Conservation (phyloP, 2,329 filamentous ascomycete genomes). For the Neoascochyta sp. region DNA sequence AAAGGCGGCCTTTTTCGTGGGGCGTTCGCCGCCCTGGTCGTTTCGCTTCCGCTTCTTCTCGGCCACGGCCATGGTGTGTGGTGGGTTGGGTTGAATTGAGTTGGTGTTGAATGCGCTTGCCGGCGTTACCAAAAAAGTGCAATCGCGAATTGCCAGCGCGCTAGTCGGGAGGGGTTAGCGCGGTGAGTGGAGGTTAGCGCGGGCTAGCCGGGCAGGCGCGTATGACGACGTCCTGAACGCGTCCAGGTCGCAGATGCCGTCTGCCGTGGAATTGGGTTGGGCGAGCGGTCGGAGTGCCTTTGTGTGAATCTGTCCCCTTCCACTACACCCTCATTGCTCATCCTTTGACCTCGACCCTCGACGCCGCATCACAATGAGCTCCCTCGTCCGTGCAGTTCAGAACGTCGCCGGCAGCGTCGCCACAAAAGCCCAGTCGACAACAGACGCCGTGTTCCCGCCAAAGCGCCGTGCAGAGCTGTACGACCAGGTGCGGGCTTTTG, state of each 20-base stretch:
- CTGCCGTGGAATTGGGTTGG: no score
- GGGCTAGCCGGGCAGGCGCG: neutral
- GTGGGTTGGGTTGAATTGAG: constrained; percentile 4
- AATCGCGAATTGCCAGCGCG: constrained; percentile 20
- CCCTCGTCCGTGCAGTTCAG: constrained; percentile 23
- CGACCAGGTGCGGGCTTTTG: constrained; percentile 54
- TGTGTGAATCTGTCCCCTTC: no score
- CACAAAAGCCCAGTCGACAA: constrained; percentile 12
- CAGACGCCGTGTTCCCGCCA: constrained; percentile 58
- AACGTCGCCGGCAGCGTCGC: constrained; percentile 22
- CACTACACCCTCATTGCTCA: neutral
- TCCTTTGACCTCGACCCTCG: neutral
- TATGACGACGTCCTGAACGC: no score
- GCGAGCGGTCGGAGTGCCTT: no score
- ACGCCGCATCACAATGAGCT: constrained; percentile 14
- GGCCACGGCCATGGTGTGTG: constrained; percentile 20
- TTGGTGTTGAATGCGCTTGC: constrained; percentile 5
- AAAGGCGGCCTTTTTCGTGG: constrained; percentile 46
- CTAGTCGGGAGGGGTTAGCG: constrained; percentile 1
- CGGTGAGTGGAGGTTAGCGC: constrained; percentile 1
- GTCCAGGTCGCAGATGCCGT: no score
- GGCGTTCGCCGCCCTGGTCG: constrained; percentile 24
- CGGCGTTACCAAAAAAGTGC: constrained; percentile 22
- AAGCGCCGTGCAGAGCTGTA: constrained; percentile 57
- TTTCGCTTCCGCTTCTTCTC: constrained; percentile 41